Base-by-base conservation (phyloP, 1,139 yeast genomes). In the Nakaseomyces bracarensis region DNA sequence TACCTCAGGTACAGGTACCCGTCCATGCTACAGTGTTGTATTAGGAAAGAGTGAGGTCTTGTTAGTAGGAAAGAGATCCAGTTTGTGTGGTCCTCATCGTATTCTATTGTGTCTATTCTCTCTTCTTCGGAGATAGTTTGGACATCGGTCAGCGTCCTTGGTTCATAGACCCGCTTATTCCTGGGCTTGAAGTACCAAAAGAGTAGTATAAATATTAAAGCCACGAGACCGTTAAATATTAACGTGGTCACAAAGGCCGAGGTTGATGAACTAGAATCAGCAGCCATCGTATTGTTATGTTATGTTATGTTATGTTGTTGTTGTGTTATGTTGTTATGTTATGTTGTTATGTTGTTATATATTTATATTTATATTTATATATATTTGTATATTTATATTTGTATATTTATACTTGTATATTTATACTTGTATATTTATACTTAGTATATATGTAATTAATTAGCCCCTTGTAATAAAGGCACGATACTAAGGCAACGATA, bases 1-100 rank as follows among this genome's bases (percentile, higher is more conserved):
- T 79, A 91, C 50, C 98, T 71, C 42, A 85, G 63, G 58, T 84
- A 89, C 53, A 87, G 79, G 64, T 86, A 91, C 13, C 96, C 96
- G 62, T 89, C 97, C 10, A 85, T 63, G 34, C 96, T 94, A 23
- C 86, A 72, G 51, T 83, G 86, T 55, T 83, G 84, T 48, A 91
- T 72, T 43, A 86, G 64, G 58, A 73, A 84, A 1, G 80, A 56
- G 50, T 82, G 91, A 1, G 82, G 77, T 51, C 77, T 76, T 10
- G 60, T 49, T 38, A 78, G 49, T 21, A 81, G 47, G 39, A 66
- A 67, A 1, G 72, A 60, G 3, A 80, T 49, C 93, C 91, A 82
- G 9, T 67, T 55, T 39, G 71, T 65, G 1, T 71, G 65, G 1
- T 84, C 83, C 4, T 62, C 52, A 1, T 84, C 83, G 4, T 61